Evolutionary conservation across 805 yeast species (phyloP), one percentile per base, ranked within the genome.

Genomic region (Candida stauntonica): DNA sequence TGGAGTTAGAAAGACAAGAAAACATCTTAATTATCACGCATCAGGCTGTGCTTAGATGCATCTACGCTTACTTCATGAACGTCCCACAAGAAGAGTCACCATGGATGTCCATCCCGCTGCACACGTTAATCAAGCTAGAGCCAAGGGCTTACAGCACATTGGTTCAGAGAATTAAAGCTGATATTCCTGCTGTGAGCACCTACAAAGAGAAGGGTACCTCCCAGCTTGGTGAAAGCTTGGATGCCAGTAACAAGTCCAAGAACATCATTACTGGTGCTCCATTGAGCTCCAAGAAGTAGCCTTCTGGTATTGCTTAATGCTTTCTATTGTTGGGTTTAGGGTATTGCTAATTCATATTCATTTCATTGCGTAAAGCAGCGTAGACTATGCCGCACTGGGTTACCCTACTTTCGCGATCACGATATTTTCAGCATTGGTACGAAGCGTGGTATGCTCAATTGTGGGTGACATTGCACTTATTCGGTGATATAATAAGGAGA

Each of bases 31-130:
- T 93, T 44, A 93, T 93, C 30, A 93, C 99, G 4, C 99, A 93
- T 61, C 99, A 93, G 64, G 98, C 98, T 0, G 98, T 93, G 9
- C 69, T 93, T 48, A 75, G 99, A 54, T 93, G 99, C 58, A 81
- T 93, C 36, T 93, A 93, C 62, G 98, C 99, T 7, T 93, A 93
- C 62, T 93, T 89, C 58, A 93, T 93, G 98, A 91, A 93, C 58
- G 95, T 93, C 15, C 96, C 97, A 5, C 98, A 91, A 61, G 96
- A 91, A 53, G 91, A 87, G 60, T 77, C 89, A 42, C 99, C 99
- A 5, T 93, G 99, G 99, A 88, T 93, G 96, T 86, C 94, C 28
- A 94, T 93, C 42, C 99, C 99, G 5, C 68, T 93, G 52, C 99
- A 93, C 58, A 93, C 99, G 0, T 67, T 93, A 59, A 93, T 93